phyloP scores from a whole-genome alignment of 2,329 filamentous ascomycete species.

The Ophiocordyceps camponoti-saundersi region DNA sequence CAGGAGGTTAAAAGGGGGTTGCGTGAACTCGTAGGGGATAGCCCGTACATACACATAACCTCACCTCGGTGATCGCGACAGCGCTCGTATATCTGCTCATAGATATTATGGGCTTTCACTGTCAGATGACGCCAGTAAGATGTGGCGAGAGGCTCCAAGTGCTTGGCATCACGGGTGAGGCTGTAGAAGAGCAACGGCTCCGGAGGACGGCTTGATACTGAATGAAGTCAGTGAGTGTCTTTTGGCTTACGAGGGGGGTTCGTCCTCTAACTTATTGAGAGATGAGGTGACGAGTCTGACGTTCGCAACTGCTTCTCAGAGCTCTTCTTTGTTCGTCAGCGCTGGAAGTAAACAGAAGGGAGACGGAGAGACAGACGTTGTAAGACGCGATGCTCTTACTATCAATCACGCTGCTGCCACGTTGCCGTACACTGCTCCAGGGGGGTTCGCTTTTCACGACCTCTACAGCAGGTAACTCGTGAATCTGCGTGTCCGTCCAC shows the following conservation, averaged over 20 bases:
- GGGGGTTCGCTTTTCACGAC: no score
- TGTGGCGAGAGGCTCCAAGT: not conserved
- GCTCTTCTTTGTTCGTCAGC: no score
- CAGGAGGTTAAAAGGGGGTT: not conserved
- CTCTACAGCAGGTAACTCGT: no score
- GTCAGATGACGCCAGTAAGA: not conserved
- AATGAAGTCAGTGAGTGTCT: no score
- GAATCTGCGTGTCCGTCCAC: no score
- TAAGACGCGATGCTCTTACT: no score
- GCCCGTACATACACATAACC: not conserved
- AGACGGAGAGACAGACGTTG: no score
- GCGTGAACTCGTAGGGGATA: not conserved
- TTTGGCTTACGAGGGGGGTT: no score
- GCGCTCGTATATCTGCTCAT: not conserved
- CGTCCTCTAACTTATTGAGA: not conserved
- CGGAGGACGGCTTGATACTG: not conserved
- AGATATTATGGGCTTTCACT: not conserved
- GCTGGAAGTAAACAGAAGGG: no score
- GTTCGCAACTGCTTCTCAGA: no score
- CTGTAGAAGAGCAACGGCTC: not conserved
- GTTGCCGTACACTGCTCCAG: no score
- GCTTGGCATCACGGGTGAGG: not conserved
- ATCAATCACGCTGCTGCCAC: no score
- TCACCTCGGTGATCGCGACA: not conserved
- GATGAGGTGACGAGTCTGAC: not conserved